Conservation (phyloP, 257 asterid species). For the Verbascum thapsus region DNA sequence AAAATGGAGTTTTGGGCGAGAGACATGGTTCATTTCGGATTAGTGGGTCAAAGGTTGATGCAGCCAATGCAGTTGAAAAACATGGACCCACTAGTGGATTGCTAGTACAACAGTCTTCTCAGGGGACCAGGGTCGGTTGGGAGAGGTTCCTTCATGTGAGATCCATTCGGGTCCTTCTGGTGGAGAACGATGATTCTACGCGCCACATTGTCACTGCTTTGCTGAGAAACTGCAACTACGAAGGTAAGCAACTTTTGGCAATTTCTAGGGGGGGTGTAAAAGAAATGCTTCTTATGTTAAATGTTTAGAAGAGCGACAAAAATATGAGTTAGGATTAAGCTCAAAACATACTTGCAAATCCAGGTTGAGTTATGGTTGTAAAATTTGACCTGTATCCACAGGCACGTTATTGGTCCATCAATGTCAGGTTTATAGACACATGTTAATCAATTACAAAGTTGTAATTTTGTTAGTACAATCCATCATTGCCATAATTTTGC, state of each 20-base stretch:
- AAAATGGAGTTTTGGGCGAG: slow-evolving; percentile 40
- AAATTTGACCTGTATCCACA: no score
- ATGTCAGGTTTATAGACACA: not conserved
- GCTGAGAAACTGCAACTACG: slow-evolving; percentile 87
- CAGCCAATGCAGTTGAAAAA: slow-evolving; percentile 28
- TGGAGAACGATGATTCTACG: slow-evolving; percentile 84
- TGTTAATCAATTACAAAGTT: not conserved
- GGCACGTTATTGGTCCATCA: not conserved
- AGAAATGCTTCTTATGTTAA: not conserved
- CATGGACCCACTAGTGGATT: slow-evolving; percentile 35
- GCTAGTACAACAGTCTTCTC: slow-evolving; percentile 50
- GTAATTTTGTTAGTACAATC: not conserved
- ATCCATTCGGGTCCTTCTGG: slow-evolving; percentile 78
- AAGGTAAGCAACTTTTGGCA: slow-evolving; percentile 47
- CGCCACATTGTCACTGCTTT: slow-evolving; percentile 87
- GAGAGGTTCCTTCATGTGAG: slow-evolving; percentile 86
- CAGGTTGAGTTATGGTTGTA: not conserved
- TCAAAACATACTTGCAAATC: slow-evolving; percentile 21
- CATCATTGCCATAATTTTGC: not conserved
- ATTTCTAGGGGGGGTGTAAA: slow-evolving; percentile 4
- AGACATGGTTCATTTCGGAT: slow-evolving; percentile 26
- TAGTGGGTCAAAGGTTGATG: slow-evolving; percentile 35
- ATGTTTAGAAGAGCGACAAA: slow-evolving; percentile 4
- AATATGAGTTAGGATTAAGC: slow-evolving; percentile 7
- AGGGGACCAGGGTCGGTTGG: slow-evolving; percentile 58